These are phyloP conservation scores for Pythium plurisporium DNA, from an alignment of 352 stramenopile genomes.

Conservation along the genomic window DNA sequence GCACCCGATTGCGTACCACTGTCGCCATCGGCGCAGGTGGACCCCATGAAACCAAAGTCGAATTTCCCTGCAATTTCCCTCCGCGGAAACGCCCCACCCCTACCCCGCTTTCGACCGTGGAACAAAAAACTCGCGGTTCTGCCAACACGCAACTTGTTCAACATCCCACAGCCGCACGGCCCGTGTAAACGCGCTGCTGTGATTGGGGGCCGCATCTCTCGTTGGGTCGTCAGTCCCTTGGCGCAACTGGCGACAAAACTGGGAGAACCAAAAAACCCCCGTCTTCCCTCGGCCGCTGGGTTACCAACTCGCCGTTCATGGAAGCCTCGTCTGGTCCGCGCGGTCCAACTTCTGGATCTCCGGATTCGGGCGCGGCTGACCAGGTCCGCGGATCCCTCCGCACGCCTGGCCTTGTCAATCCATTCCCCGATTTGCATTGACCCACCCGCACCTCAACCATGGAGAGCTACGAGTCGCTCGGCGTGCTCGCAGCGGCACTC, in stretches of 20 bases:
- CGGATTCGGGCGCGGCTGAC: slow-evolving; percentile 1
- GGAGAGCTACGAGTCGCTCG: slow-evolving; percentile 47
- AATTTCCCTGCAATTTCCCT: slow-evolving; percentile 7
- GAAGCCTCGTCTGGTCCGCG: slow-evolving; percentile 11
- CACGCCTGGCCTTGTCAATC: slow-evolving; percentile 3
- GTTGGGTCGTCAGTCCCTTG: slow-evolving; percentile 15
- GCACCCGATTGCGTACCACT: slow-evolving; percentile 1
- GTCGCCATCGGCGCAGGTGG: neutral
- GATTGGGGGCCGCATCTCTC: neutral
- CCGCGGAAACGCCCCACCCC: too few relatives aligned
- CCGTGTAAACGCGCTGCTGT: neutral
- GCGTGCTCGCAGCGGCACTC: slow-evolving; percentile 59
- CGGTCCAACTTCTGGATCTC: slow-evolving; percentile 19
- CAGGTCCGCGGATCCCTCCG: neutral
- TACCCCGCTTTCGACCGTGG: neutral
- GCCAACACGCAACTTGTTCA: slow-evolving; percentile 17
- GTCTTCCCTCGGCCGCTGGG: neutral
- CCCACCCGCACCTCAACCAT: neutral
- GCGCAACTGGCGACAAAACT: slow-evolving; percentile 14
- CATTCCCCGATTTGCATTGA: slow-evolving; percentile 10
- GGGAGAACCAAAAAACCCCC: too few relatives aligned
- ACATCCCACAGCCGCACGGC: neutral
- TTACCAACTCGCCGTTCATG: neutral
- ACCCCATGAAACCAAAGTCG: neutral
- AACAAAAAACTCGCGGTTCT: neutral